Conservation (phyloP, 768 basidiomycete species). For the Ephemerocybe angulata region DNA sequence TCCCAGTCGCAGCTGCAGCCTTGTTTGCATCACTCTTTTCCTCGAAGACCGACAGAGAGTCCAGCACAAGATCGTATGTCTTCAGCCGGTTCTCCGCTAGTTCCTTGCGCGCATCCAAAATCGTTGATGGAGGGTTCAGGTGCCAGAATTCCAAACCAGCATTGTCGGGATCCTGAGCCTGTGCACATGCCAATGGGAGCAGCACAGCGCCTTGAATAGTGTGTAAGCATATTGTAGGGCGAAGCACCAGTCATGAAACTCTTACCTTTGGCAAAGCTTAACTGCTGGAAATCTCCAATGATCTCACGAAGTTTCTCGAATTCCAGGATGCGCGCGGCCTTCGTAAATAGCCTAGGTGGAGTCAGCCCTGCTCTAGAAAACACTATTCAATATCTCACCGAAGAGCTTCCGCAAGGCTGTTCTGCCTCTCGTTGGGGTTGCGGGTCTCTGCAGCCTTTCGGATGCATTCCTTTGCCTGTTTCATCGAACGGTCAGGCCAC, state of each 20-base stretch:
- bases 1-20: conserved; percentile 16
- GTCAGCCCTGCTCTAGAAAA: conserved; percentile 8
- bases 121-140: conserved; percentile 47
- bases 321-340: conserved; percentile 81
- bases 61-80: conserved; percentile 83
- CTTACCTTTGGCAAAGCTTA: conserved; percentile 80
- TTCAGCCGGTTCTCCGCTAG: conserved; percentile 58
- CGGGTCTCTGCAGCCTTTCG: conserved; percentile 84
- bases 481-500: background rate
- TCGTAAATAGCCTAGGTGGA: conserved; percentile 69
- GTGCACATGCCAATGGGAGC: conserved; percentile 81
- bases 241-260: background rate
- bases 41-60: conserved; percentile 79
- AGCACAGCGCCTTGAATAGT: conserved; percentile 67
- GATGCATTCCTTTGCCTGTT: conserved; percentile 87
- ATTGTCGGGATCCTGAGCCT: conserved; percentile 70
- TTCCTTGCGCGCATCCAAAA: conserved; percentile 50
- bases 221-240: background rate
- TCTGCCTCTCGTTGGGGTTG: conserved; percentile 69
- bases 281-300: conserved; percentile 82
- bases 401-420: conserved; percentile 81
- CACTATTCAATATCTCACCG: conserved; percentile 46
- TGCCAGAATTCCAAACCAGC: conserved; percentile 76
- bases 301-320: conserved; percentile 84
- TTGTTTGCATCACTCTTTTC: conserved; percentile 43